Evolutionary conservation across 2,329 filamentous ascomycete genomes (phyloP), one percentile per base, ranked within the genome.

Genomic region (Phaeoacremonium minimum): DNA sequence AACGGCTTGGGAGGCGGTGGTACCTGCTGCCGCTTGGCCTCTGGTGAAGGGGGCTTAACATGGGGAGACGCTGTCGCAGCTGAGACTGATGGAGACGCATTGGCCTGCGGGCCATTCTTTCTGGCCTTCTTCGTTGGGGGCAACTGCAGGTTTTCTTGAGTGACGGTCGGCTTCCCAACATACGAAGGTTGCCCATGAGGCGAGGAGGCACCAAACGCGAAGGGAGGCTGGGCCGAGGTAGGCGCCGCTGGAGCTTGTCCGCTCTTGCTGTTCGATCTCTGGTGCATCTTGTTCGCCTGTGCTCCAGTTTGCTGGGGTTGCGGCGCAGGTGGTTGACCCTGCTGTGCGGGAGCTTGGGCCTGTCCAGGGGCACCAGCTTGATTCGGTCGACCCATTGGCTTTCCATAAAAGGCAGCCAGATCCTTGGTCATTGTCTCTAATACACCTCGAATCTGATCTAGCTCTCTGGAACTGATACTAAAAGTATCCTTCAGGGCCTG

Each of bases 131-230:
- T 60, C 5, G 71, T 35, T 15, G 52, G 61, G 5, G 78, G 79
- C 15, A 80, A 58, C 35, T 74, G 68, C 26, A 83, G 60, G 35
- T 74, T 72, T 0, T 69, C 66, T 36, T 65, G 62, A 22, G 76
- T 75, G 19, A 80, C 57, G 34, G 69, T 62, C 3, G 69, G 62
- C 51, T 67, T 72, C 51, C 58, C 64, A 31, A 72, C 68, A 43
- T 79, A 80, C 6, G 63, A 66, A 3, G 78, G 78, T 38, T 75
- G 71, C 11, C 77, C 78, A 44, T 78, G 73, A 19, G 79, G 78
- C 6, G 78, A 80, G 7, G 66, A 60, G 14, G 66, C 71, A 11
- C 71, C 71, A 38, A 81, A 69, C 17, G 64, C 58, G 52, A 78
- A 79, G 0, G 77, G 77, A 13, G 76, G 70, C 43, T 79, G 74